These are phyloP conservation scores for Scedosporium apiospermum DNA, from an alignment of 2,329 filamentous ascomycete species.

Conservation along the genomic window DNA sequence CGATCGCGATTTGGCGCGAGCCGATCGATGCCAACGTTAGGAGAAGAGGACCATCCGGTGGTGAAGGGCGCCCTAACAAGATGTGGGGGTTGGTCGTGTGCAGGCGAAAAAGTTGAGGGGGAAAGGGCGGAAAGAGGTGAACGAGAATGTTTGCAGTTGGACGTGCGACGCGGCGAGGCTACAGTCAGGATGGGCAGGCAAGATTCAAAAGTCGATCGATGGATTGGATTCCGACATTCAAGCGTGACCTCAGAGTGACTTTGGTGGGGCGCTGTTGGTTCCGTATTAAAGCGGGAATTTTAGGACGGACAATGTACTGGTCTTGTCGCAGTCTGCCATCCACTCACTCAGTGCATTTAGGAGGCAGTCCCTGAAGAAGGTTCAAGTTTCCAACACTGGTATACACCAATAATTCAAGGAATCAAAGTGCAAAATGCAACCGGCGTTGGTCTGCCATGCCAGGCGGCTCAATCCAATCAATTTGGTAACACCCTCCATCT, in stretches of 20 bases:
- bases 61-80: neutral
- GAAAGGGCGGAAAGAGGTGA: neutral
- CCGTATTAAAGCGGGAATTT: neutral
- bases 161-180: neutral
- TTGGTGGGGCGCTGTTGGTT: neutral
- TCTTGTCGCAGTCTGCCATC: neutral
- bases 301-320: neutral
- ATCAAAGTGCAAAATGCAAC: too few species aligned
- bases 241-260: conserved; percentile 1
- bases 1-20: neutral
- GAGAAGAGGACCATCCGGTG: neutral
- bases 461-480: too few species aligned
- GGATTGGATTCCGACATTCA: neutral
- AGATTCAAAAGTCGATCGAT: neutral
- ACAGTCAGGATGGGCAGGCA: neutral
- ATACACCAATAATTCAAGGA: too few species aligned
- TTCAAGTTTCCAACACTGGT: neutral
- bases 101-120: neutral
- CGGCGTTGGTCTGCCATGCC: too few species aligned
- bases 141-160: neutral
- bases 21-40: neutral
- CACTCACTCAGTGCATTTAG: neutral
- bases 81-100: neutral
- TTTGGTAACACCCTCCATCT: too few species aligned
- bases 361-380: neutral